phyloP scores from a whole-genome alignment of 139 green algal genomes.

The Chlorella vulgaris region DNA sequence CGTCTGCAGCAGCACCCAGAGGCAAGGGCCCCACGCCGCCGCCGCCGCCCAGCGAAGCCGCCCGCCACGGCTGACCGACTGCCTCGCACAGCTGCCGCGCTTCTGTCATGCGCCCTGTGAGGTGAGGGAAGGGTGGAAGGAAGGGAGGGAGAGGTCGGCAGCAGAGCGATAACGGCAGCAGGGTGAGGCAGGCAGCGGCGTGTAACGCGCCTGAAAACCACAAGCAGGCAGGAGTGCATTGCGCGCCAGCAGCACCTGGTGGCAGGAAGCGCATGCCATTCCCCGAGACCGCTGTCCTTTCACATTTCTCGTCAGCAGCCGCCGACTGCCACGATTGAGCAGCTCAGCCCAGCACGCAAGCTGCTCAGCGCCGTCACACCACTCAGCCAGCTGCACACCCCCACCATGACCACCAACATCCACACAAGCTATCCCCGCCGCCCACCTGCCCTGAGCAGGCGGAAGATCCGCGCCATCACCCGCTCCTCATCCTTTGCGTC shows the following conservation, averaged over 20 bases:
- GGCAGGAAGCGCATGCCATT: no score
- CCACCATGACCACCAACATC: not conserved
- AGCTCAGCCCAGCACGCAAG: no score
- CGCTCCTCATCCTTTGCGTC: slow-evolving; percentile 69
- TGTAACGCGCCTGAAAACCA: not conserved
- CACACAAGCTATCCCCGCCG: not conserved
- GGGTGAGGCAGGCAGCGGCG: no score
- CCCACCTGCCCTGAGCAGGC: slow-evolving; percentile 65
- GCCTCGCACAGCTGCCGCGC: slow-evolving; percentile 59
- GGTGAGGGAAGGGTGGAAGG: no score
- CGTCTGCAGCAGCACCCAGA: slow-evolving; percentile 60
- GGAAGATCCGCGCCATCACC: slow-evolving; percentile 65
- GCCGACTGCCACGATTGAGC: no score
- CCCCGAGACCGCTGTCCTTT: no score
- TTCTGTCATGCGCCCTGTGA: slow-evolving; percentile 58
- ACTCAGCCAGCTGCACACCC: no score
- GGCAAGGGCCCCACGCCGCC: slow-evolving; percentile 66
- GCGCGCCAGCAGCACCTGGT: no score
- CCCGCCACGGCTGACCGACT: slow-evolving; percentile 75
- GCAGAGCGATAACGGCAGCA: no score
- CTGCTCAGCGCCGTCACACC: no score
- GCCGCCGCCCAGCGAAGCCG: slow-evolving; percentile 61
- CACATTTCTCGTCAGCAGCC: no score
- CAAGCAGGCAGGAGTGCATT: not conserved
- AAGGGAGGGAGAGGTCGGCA: no score